Evolutionary conservation across 139 green algal genomes (phyloP), one percentile per base, ranked within the genome.

Genomic region (Chlamydomonas asymmetrica): DNA sequence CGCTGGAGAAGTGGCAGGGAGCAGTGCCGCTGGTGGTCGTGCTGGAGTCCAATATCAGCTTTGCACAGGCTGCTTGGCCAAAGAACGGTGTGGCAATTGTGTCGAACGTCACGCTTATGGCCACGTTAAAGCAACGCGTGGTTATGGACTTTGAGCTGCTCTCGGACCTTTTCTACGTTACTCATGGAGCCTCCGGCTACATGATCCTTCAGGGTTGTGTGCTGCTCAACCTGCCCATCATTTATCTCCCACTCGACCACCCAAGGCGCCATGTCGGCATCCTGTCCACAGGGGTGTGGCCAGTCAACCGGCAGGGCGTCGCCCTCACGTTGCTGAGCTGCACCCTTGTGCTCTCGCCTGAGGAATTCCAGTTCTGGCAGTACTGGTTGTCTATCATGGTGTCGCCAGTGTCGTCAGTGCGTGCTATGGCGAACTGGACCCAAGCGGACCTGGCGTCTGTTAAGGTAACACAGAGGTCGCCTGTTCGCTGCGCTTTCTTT

Each of bases 331-430:
- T 61, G 52, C 5, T 20, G 18, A 77, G 69, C 32, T 77, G 71
- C 43, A 70, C 71, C 3, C 71, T 77, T 2, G 54, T 77, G 4
- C 25, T 77, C 32, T 70, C 57, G 2, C 7, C 37, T 0, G 71
- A 77, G 7, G 71, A 77, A 43, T 77, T 77, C 27, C 43, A 35
- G 32, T 77, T 77, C 7, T 77, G 71, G 71, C 69, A 57, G 38
- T 59, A 77, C 59, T 77, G 71, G 71, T 59, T 77, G 10, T 70
- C 71, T 2, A 77, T 77, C 32, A 43, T 77, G 0, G 35, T 77
- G 0, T 77, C 71, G 0, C 71, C 71, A 22, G 69, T 77, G 7
- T 59, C 71, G 2, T 3, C 34, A 4, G 71, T 77, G 1, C 57
- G 71, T 25, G 7, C 3, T 0, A 22, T 77, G 23, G 71, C 27